These are phyloP conservation scores for Xylaria polymorpha DNA, from an alignment of 2,329 filamentous ascomycete species.

Conservation along the genomic window DNA sequence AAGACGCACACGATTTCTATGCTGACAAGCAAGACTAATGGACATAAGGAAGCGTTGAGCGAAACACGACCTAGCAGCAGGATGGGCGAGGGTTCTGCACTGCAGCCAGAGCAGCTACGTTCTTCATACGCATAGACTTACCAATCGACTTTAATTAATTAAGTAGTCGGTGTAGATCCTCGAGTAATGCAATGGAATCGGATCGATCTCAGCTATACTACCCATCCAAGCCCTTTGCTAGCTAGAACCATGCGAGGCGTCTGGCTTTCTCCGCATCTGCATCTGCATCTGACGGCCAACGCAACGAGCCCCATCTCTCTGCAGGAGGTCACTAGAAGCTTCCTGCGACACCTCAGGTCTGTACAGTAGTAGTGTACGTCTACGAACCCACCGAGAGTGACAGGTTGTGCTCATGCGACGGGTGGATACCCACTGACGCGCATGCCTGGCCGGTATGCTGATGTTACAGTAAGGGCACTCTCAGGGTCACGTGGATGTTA, in stretches of 20 bases:
- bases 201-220: conserved; percentile 2
- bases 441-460: not conserved
- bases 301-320: conserved; percentile 14
- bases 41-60: not conserved
- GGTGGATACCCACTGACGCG: conserved; percentile 19
- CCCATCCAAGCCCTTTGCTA: not conserved
- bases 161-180: not conserved
- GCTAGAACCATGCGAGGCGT: not conserved
- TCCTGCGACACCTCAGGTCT: conserved; percentile 4
- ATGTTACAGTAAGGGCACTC: too few species aligned
- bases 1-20: not conserved
- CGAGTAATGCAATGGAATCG: conserved; percentile 6
- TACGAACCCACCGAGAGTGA: not conserved
- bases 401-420: conserved; percentile 22
- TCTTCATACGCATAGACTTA: conserved; percentile 1
- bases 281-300: conserved; percentile 7
- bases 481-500: not conserved
- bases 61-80: too few species aligned
- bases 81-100: not conserved
- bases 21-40: not conserved
- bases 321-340: conserved; percentile 1
- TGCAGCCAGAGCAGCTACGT: not conserved
- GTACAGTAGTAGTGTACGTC: not conserved
- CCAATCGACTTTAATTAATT: not conserved
- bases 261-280: not conserved